Evolutionary conservation across 768 basidiomycete genomes (phyloP).

Genomic region (Pluteus cervinus): DNA sequence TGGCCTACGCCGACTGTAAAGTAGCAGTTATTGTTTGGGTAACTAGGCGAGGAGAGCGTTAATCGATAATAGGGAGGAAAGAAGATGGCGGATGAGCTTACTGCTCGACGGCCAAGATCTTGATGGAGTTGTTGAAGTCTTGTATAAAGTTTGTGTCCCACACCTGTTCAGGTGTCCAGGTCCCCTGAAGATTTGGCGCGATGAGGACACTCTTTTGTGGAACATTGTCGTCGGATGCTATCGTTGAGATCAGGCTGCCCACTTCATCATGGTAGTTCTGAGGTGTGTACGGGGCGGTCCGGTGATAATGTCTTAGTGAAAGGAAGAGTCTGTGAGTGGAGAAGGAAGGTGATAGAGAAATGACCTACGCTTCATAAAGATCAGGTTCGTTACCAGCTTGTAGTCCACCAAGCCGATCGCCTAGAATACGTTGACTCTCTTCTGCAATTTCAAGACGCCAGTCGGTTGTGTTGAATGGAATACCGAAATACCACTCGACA

Average conservation of each 20-base stretch:
- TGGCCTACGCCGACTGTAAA: slow-evolving; percentile 38
- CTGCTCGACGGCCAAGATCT: slow-evolving; percentile 51
- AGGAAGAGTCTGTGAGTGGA: background rate
- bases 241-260: slow-evolving; percentile 30
- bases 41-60: slow-evolving; percentile 14
- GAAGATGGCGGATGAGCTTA: slow-evolving; percentile 17
- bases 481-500: slow-evolving; percentile 55
- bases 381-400: slow-evolving; percentile 80
- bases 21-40: slow-evolving; percentile 53
- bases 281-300: slow-evolving; percentile 24
- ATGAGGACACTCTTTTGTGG: slow-evolving; percentile 40
- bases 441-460: slow-evolving; percentile 51
- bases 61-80: background rate
- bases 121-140: slow-evolving; percentile 33
- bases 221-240: slow-evolving; percentile 28
- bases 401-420: slow-evolving; percentile 57
- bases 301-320: slow-evolving; percentile 25
- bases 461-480: slow-evolving; percentile 61
- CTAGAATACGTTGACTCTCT: slow-evolving; percentile 55
- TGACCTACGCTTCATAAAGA: slow-evolving; percentile 35
- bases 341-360: slow-evolving; percentile 9
- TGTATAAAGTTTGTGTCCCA: slow-evolving; percentile 48
- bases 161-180: slow-evolving; percentile 41
- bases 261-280: slow-evolving; percentile 47
- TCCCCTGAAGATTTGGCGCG: slow-evolving; percentile 56